Evolutionary conservation across 129 eudicot species (phyloP).

Genomic region (Chrysanthemum makinoi): DNA sequence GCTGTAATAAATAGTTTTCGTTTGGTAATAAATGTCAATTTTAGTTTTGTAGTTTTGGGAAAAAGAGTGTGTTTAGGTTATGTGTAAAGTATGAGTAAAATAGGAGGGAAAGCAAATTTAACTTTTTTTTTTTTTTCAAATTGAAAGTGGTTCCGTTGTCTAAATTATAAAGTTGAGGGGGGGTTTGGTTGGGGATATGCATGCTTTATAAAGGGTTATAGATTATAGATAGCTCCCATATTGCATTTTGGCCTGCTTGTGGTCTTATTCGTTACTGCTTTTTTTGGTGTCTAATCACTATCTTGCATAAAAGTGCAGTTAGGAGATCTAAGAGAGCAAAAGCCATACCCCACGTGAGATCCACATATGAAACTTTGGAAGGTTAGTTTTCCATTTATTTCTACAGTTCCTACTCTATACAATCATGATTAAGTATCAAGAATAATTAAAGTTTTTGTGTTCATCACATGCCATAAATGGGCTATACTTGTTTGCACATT

Average conservation of each 20-base stretch:
- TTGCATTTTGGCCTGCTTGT: background rate
- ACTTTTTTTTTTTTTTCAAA: no score
- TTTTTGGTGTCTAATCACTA: background rate
- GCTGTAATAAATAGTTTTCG: no score
- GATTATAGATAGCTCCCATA: background rate
- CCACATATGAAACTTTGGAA: background rate
- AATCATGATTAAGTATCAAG: background rate
- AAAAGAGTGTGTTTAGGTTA: no score
- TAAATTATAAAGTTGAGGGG: no score
- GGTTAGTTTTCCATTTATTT: background rate
- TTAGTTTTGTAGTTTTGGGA: no score
- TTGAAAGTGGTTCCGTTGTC: no score
- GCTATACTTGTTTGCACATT: background rate
- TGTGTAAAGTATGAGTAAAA: no score
- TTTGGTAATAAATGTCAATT: no score
- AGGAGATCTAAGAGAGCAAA: background rate
- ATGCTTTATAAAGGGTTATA: no score
- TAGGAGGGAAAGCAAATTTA: no score
- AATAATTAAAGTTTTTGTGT: background rate
- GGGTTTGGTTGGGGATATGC: no score
- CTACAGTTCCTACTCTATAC: background rate
- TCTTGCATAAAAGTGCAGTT: background rate
- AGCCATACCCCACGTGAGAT: slow-evolving; percentile 1
- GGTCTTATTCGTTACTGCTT: background rate
- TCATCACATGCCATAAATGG: background rate